phyloP scores from a whole-genome alignment of 108 stramenopile species.

The Epipyxis sp. region DNA sequence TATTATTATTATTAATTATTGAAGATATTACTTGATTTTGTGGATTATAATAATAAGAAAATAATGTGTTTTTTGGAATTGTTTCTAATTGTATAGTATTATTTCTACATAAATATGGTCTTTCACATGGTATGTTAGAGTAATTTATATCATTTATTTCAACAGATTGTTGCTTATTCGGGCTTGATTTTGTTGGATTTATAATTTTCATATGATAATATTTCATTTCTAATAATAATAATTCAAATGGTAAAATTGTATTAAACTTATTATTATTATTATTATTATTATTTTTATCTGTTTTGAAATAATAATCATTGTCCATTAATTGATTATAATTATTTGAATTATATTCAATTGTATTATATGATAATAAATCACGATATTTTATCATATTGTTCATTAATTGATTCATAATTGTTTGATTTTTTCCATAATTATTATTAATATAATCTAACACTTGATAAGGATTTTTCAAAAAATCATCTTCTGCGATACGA shows the following conservation, averaged over 20 bases:
- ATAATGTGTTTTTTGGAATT: too few relatives aligned
- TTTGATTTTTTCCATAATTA: neutral
- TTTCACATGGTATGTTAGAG: too few relatives aligned
- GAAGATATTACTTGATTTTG: too few relatives aligned
- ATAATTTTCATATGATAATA: too few relatives aligned
- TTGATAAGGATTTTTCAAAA: neutral
- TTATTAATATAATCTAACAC: constrained; percentile 7
- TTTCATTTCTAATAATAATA: neutral
- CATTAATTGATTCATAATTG: neutral
- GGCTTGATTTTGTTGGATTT: too few relatives aligned
- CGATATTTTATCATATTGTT: neutral
- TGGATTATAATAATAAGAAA: too few relatives aligned
- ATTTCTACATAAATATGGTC: too few relatives aligned
- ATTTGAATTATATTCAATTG: neutral
- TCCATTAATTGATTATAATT: neutral
- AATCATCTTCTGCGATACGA: constrained; percentile 5
- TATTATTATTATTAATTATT: too few relatives aligned
- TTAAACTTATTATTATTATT: neutral
- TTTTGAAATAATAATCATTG: too few relatives aligned
- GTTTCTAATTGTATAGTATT: too few relatives aligned
- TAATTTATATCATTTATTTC: too few relatives aligned
- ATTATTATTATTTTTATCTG: neutral
- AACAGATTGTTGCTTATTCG: too few relatives aligned
- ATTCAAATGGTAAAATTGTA: neutral
- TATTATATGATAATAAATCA: neutral